Percentiles rank a stretch among this genome's conserved stretches.
These are phyloP conservation scores for Backusella tuberculispora DNA, from an alignment of 192 early-diverging fungal genomes.

Conservation along the genomic window DNA sequence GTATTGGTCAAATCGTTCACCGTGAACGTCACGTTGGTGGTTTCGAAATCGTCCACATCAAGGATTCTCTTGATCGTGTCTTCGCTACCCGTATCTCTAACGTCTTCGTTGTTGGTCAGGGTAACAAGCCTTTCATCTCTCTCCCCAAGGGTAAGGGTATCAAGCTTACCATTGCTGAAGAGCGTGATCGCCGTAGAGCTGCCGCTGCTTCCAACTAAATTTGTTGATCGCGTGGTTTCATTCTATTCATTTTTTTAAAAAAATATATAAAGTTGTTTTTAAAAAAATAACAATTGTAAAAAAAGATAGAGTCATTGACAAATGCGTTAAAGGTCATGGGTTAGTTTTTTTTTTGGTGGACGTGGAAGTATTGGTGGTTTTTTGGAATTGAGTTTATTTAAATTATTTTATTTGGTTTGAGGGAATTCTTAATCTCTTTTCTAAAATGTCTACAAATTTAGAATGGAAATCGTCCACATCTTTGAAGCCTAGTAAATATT, in stretches of 20 bases:
- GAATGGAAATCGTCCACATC: constrained; percentile 26
- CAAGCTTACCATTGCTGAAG: constrained; percentile 98
- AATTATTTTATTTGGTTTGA: background rate
- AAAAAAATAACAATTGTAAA: background rate
- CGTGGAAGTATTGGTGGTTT: background rate
- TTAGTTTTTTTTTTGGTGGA: background rate
- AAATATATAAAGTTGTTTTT: background rate
- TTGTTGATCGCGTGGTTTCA: too few relatives aligned
- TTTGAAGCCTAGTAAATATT: constrained; percentile 25
- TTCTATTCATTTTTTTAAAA: background rate
- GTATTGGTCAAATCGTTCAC: constrained; percentile 96
- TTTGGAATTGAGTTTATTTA: background rate
- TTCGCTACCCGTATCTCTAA: constrained; percentile 98
- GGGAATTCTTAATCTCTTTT: constrained; percentile 17
- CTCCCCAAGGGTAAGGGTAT: constrained; percentile 99
- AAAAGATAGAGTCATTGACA: background rate
- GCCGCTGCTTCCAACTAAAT: constrained; percentile 21
- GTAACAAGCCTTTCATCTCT: constrained; percentile 94
- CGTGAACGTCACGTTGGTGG: constrained; percentile 96
- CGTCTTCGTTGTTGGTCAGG: constrained; percentile 88
- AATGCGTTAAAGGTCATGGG: background rate
- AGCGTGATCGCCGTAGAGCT: constrained; percentile 92
- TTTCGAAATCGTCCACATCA: constrained; percentile 99
- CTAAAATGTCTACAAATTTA: constrained; percentile 22
- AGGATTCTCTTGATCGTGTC: constrained; percentile 92